Percentiles rank a stretch among this genome's conserved stretches.
phyloP scores from a whole-genome alignment of 108 stramenopile genomes.

The Chaetoceros tenuissimus region DNA sequence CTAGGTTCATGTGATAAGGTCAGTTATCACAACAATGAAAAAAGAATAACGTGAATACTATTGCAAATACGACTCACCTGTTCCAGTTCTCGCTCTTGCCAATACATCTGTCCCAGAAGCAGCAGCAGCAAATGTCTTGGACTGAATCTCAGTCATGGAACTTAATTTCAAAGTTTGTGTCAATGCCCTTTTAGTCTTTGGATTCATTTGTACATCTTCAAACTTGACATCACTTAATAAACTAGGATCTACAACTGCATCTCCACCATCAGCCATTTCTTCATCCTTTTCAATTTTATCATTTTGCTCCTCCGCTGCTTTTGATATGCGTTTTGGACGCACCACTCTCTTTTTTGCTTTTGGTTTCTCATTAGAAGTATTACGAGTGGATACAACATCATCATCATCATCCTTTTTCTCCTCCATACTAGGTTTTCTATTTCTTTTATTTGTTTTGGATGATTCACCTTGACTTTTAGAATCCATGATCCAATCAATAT shows the following conservation, averaged over 20 bases:
- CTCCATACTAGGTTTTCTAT: not conserved
- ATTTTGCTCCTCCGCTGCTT: not conserved
- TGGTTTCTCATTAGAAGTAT: not conserved
- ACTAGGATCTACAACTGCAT: not conserved
- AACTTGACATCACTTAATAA: not conserved
- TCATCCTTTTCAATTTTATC: not conserved
- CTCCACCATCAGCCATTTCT: not conserved
- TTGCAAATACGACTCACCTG: no score
- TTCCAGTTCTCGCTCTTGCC: slow-evolving; percentile 90
- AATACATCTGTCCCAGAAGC: slow-evolving; percentile 60
- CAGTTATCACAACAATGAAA: no score
- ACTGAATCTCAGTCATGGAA: slow-evolving; percentile 90
- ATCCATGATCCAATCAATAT: not conserved
- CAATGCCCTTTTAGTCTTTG: slow-evolving; percentile 1
- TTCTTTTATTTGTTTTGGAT: not conserved
- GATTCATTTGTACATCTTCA: not conserved
- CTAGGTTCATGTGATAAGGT: no score
- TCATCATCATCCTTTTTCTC: not conserved
- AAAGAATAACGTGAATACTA: no score
- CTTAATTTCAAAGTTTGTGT: slow-evolving; percentile 20
- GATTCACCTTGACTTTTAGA: not conserved
- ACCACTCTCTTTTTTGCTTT: not conserved
- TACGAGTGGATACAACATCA: not conserved
- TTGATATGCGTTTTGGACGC: not conserved
- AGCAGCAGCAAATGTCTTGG: slow-evolving; percentile 59